phyloP scores from a whole-genome alignment of 495 filamentous ascomycete species.

The Bryoglossum gracile region DNA sequence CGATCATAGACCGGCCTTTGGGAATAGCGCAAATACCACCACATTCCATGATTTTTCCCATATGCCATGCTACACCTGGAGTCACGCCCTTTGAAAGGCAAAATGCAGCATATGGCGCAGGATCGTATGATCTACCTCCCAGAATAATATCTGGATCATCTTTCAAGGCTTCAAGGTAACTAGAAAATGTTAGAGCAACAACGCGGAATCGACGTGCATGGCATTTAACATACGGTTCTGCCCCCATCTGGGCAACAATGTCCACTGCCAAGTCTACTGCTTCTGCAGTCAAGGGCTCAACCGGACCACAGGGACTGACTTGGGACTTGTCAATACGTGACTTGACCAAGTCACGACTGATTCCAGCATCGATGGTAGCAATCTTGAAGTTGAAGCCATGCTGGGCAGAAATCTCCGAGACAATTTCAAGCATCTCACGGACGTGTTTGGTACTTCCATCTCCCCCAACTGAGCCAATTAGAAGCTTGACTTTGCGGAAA shows the following conservation, averaged over 20 bases:
- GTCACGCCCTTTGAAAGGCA: slow-evolving; percentile 24
- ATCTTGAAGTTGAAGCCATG: slow-evolving; percentile 21
- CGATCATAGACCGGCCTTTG: slow-evolving; percentile 31
- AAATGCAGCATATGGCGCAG: slow-evolving; percentile 39
- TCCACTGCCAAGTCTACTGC: slow-evolving; percentile 30
- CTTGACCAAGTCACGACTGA: neutral
- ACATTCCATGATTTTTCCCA: slow-evolving; percentile 49
- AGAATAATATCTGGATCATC: slow-evolving; percentile 40
- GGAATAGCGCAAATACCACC: slow-evolving; percentile 39
- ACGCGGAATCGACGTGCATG: no score
- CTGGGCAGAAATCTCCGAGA: slow-evolving; percentile 1
- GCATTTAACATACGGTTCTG: slow-evolving; percentile 34
- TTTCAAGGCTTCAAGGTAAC: no score
- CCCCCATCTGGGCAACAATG: slow-evolving; percentile 33
- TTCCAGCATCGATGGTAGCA: neutral
- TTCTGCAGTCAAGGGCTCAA: slow-evolving; percentile 30
- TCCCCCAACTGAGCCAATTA: slow-evolving; percentile 42
- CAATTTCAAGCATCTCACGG: slow-evolving; percentile 28
- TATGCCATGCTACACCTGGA: slow-evolving; percentile 25
- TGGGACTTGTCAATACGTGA: neutral
- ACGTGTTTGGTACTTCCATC: slow-evolving; percentile 41
- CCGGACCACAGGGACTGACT: slow-evolving; percentile 15
- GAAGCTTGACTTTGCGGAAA: slow-evolving; percentile 26
- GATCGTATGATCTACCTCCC: slow-evolving; percentile 42
- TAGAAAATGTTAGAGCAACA: no score